A percentile compares a stretch with the other conserved stretches of the same genome.
Conservation (phyloP, 2,329 filamentous ascomycete genomes). For the Phoma sp. region DNA sequence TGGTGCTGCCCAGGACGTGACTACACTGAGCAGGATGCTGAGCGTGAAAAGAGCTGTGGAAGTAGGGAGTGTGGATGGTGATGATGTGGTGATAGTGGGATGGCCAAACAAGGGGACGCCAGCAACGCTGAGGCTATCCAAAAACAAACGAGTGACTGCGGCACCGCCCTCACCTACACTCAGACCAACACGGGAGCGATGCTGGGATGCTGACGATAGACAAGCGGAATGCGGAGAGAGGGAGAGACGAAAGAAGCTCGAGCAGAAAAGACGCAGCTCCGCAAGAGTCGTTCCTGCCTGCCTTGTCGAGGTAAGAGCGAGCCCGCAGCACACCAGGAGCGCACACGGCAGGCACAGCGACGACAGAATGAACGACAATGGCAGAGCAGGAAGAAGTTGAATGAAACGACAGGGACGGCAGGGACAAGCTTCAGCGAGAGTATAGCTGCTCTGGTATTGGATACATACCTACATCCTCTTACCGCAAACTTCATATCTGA, state of each 20-base stretch:
- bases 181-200: slow-evolving; percentile 26
- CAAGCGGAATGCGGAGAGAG: slow-evolving; percentile 6
- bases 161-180: slow-evolving; percentile 21
- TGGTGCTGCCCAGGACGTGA: slow-evolving; percentile 37
- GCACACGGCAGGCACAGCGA: not conserved
- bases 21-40: not conserved
- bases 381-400: not conserved
- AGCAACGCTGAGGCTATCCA: slow-evolving; percentile 27
- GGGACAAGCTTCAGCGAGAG: not conserved
- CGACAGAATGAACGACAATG: not conserved
- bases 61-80: slow-evolving; percentile 14
- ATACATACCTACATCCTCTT: slow-evolving; percentile 11
- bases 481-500: not conserved
- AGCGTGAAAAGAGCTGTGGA: slow-evolving; percentile 3
- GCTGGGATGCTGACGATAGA: slow-evolving; percentile 25
- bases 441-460: not conserved
- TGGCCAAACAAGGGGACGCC: slow-evolving; percentile 30
- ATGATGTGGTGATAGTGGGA: slow-evolving; percentile 28
- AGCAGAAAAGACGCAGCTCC: not conserved
- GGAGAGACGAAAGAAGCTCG: not conserved
- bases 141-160: slow-evolving; percentile 26
- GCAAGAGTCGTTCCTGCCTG: slow-evolving; percentile 6
- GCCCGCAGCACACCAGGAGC: not conserved
- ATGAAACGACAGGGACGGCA: not conserved
- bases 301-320: not conserved